Conservation (phyloP, 2,329 filamentous ascomycete species). For the Fusarium compactum region DNA sequence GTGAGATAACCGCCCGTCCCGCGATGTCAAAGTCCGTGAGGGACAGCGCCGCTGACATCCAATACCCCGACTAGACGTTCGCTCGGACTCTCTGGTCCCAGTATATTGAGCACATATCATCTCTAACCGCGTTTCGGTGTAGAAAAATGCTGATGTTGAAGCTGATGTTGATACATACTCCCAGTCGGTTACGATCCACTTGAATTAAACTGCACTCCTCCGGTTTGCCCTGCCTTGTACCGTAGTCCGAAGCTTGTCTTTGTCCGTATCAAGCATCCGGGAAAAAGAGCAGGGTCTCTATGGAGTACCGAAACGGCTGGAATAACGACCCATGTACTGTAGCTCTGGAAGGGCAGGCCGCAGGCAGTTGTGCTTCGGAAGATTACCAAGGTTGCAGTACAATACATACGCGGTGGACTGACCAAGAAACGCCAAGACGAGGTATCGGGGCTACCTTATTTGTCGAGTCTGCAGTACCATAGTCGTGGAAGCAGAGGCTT, state of each 20-base stretch:
- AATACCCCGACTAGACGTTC: slow-evolving; percentile 1
- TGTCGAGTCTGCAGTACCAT: background rate
- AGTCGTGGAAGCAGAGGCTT: background rate
- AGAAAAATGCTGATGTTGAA: slow-evolving; percentile 2
- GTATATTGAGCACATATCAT: background rate
- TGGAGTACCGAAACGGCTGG: slow-evolving; percentile 31
- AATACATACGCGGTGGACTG: slow-evolving; percentile 37
- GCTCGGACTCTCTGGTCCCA: background rate
- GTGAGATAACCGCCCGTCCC: slow-evolving; percentile 30
- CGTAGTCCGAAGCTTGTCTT: slow-evolving; percentile 24
- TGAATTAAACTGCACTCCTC: slow-evolving; percentile 10
- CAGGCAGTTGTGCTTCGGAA: slow-evolving; percentile 43
- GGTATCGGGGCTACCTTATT: slow-evolving; percentile 32
- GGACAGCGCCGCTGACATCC: background rate
- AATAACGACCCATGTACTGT: slow-evolving; percentile 14
- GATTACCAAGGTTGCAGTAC: slow-evolving; percentile 35
- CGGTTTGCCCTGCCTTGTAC: slow-evolving; percentile 14
- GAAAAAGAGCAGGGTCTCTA: slow-evolving; percentile 32
- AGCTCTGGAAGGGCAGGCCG: slow-evolving; percentile 34
- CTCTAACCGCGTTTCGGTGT: slow-evolving; percentile 17
- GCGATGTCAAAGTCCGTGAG: slow-evolving; percentile 3
- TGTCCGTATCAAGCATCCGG: slow-evolving; percentile 9
- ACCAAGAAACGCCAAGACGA: slow-evolving; percentile 35
- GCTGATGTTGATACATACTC: background rate
- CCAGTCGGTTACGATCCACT: background rate